phyloP scores from a whole-genome alignment of 1,284 basidiomycete species.

The Lignosus rhinocerotis region DNA sequence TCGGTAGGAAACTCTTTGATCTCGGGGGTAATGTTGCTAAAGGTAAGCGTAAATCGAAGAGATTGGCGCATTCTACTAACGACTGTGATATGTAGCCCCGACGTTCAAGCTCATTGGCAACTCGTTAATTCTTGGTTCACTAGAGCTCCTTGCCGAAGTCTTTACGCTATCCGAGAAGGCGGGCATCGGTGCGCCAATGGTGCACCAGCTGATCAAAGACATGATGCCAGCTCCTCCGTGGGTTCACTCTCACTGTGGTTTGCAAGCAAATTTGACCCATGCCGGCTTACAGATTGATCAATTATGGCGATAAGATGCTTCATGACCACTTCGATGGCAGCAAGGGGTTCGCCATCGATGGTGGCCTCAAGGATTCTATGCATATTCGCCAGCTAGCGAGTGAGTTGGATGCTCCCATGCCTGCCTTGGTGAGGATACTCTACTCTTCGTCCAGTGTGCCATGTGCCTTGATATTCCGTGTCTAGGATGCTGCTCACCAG shows the following conservation, averaged over 20 bases:
- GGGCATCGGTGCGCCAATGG: constrained; percentile 63
- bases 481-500: constrained; percentile 68
- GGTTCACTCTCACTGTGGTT: constrained; percentile 21
- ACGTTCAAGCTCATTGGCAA: constrained; percentile 84
- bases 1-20: constrained; percentile 77
- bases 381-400: constrained; percentile 64
- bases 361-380: constrained; percentile 84
- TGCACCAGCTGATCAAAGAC: constrained; percentile 37
- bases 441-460: background rate
- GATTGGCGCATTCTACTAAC: constrained; percentile 4
- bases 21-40: constrained; percentile 79
- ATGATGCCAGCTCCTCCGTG: constrained; percentile 62
- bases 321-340: constrained; percentile 75
- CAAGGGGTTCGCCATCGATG: constrained; percentile 83
- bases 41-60: constrained; percentile 40
- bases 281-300: constrained; percentile 42
- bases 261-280: constrained; percentile 18
- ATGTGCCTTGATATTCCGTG: background rate
- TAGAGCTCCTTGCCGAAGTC: constrained; percentile 81
- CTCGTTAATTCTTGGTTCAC: constrained; percentile 64
- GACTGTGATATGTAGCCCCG: constrained; percentile 45
- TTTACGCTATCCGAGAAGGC: constrained; percentile 86
- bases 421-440: constrained; percentile 47
- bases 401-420: constrained; percentile 78
- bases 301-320: constrained; percentile 70